Base-by-base conservation (phyloP, 805 yeast genomes). In the Candida endomychidarum region DNA sequence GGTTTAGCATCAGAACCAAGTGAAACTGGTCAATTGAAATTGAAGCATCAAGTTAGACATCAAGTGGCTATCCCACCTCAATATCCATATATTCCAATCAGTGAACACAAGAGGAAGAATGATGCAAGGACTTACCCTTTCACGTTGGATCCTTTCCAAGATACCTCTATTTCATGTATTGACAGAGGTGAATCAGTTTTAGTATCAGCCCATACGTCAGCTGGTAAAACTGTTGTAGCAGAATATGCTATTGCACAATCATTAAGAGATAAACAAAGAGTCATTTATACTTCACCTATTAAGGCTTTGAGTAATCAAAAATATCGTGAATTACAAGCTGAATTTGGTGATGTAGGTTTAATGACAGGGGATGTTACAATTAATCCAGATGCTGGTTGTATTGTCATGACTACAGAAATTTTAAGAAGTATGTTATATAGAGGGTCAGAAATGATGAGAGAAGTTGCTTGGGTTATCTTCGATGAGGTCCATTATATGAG, bases 341-440 rank as follows among this genome's bases (percentile, higher is more conserved):
- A 90, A 55, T 87, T 93, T 70, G 91, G 93, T 16, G 98, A 93
- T 60, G 98, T 93, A 21, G 99, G 99, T 37, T 75, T 93, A 45
- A 93, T 93, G 95, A 93, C 99, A 9, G 99, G 99, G 62, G 99
- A 93, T 74, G 98, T 93, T 17, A 97, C 91, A 54, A 90, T 93
- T 44, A 93, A 93, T 57, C 89, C 98, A 0, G 97, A 91, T 45
- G 98, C 98, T 2, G 84, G 86, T 49, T 91, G 98, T 60, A 72
- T 93, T 48, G 91, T 93, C 47, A 93, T 93, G 99, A 93, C 99
- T 1, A 93, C 99, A 0, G 99, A 93, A 64, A 89, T 93, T 63
- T 72, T 93, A 50, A 74, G 99, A 57, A 83, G 95, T 11, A 93
- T 93, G 99, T 74, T 93, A 26, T 93, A 93, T 56, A 74, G 96